A percentile compares a stretch with the other conserved stretches of the same genome.
Conservation (phyloP, 208 protist species). For the Crithidia brevicula region DNA sequence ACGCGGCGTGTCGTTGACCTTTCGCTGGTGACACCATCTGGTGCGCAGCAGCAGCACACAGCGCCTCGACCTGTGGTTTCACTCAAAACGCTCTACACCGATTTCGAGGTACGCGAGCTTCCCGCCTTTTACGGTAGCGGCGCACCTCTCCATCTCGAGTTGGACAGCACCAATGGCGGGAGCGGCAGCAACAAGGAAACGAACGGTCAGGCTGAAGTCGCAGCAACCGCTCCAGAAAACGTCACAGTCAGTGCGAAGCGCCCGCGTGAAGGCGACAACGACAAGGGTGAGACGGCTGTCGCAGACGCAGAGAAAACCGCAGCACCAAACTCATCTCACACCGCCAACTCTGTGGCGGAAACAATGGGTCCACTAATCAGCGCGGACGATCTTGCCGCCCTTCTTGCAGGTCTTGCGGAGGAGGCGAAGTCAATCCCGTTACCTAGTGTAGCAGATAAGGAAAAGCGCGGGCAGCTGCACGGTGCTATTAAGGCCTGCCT, state of each 20-base stretch:
- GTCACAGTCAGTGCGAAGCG: neutral
- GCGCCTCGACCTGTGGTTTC: conserved; percentile 45
- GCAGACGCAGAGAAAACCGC: neutral
- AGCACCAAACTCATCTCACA: neutral
- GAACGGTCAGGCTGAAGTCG: neutral
- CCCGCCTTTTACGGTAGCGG: conserved; percentile 63
- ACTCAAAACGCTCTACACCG: conserved; percentile 84
- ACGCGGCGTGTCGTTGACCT: conserved; percentile 51
- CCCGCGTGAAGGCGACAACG: neutral
- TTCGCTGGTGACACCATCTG: conserved; percentile 10
- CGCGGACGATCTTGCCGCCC: conserved; percentile 48
- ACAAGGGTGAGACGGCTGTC: too few species aligned
- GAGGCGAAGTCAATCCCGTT: conserved; percentile 38
- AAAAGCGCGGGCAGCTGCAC: conserved; percentile 61
- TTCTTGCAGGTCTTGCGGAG: conserved; percentile 39
- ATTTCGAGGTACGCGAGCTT: conserved; percentile 90
- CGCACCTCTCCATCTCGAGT: conserved; percentile 66
- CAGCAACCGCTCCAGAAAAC: neutral
- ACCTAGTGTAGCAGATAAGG: conserved; percentile 56
- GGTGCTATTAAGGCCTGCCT: conserved; percentile 61
- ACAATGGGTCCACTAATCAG: conserved; percentile 40
- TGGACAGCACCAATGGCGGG: neutral
- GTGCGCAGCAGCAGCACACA: neutral
- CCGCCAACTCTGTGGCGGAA: conserved; percentile 6
- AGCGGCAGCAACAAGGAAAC: neutral